A percentile compares a stretch with the other conserved stretches of the same genome.
Evolutionary conservation across 2,329 filamentous ascomycete species (phyloP).

Genomic region (Ceratocystis colombiana): DNA sequence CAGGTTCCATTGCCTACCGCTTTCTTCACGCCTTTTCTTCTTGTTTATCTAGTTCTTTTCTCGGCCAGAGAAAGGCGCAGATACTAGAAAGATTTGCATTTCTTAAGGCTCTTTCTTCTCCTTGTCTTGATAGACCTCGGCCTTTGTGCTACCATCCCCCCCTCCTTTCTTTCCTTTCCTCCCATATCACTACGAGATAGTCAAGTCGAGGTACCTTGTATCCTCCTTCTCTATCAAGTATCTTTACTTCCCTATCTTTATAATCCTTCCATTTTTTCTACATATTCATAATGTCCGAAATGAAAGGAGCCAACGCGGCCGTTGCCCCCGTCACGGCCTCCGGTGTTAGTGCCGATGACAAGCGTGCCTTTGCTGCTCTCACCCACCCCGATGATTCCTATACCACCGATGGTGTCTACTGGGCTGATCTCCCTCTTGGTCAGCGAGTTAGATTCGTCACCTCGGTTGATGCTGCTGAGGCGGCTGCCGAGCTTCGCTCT

Average conservation of each 20-base stretch:
- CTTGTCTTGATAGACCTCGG: background rate
- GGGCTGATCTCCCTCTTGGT: conserved; percentile 69
- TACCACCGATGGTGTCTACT: conserved; percentile 73
- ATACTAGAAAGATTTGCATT: conserved; percentile 1
- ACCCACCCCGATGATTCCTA: conserved; percentile 85
- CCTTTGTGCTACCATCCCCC: background rate
- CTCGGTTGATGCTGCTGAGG: conserved; percentile 61
- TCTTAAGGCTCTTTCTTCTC: background rate
- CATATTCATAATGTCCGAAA: conserved; percentile 20
- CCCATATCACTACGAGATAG: conserved; percentile 4
- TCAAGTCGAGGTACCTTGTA: conserved; percentile 6
- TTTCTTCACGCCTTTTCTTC: conserved; percentile 9
- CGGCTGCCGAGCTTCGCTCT: conserved; percentile 52
- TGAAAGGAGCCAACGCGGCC: conserved; percentile 35
- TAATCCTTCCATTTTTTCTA: background rate
- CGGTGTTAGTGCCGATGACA: conserved; percentile 41
- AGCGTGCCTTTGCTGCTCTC: conserved; percentile 61
- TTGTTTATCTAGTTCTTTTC: conserved; percentile 13
- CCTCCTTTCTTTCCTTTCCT: background rate
- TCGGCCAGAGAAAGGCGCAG: conserved; percentile 1
- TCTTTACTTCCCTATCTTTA: background rate
- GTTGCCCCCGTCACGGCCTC: conserved; percentile 38
- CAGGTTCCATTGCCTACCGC: conserved; percentile 11
- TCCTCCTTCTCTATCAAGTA: conserved; percentile 3
- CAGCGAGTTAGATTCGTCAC: conserved; percentile 67